A percentile compares a stretch with the other conserved stretches of the same genome.
phyloP scores from a whole-genome alignment of 2,329 filamentous ascomycete species.

The Penicillium sp. region DNA sequence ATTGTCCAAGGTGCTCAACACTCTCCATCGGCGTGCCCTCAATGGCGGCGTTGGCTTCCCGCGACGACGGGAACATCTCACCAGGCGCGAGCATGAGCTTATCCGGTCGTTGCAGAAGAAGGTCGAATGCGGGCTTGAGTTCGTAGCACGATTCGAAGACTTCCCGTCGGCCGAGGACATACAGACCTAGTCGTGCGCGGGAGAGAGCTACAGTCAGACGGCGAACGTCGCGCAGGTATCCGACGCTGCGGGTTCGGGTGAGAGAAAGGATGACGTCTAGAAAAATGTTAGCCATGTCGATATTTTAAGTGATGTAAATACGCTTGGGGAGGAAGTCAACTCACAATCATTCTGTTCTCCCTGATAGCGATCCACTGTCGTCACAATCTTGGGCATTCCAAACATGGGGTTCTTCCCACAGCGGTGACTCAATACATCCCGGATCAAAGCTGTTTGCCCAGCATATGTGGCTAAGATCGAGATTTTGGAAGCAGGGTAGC shows the following conservation, averaged over 20 bases:
- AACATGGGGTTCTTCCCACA: slow-evolving; percentile 83
- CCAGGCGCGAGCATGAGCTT: slow-evolving; percentile 78
- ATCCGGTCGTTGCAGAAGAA: slow-evolving; percentile 72
- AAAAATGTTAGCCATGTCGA: slow-evolving; percentile 12
- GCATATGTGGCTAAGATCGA: slow-evolving; percentile 91
- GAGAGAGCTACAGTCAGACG: slow-evolving; percentile 93
- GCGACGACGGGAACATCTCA: slow-evolving; percentile 75
- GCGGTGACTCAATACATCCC: slow-evolving; percentile 77
- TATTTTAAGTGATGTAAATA: background rate
- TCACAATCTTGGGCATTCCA: slow-evolving; percentile 82
- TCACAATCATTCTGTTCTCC: slow-evolving; percentile 98
- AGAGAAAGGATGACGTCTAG: slow-evolving; percentile 89
- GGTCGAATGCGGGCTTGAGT: slow-evolving; percentile 78
- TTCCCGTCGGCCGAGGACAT: slow-evolving; percentile 81
- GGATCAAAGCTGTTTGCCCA: slow-evolving; percentile 82
- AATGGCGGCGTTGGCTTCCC: slow-evolving; percentile 50
- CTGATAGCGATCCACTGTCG: slow-evolving; percentile 97
- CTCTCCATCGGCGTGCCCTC: slow-evolving; percentile 73
- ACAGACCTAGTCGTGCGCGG: slow-evolving; percentile 84
- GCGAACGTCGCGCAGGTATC: slow-evolving; percentile 89
- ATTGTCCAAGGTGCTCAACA: slow-evolving; percentile 91
- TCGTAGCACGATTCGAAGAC: slow-evolving; percentile 90
- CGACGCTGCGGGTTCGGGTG: slow-evolving; percentile 80
- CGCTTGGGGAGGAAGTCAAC: slow-evolving; percentile 36
- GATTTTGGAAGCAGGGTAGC: slow-evolving; percentile 81